Conservation (phyloP, 176 grass and related monocot genomes). For the Tuctoria greenei region DNA sequence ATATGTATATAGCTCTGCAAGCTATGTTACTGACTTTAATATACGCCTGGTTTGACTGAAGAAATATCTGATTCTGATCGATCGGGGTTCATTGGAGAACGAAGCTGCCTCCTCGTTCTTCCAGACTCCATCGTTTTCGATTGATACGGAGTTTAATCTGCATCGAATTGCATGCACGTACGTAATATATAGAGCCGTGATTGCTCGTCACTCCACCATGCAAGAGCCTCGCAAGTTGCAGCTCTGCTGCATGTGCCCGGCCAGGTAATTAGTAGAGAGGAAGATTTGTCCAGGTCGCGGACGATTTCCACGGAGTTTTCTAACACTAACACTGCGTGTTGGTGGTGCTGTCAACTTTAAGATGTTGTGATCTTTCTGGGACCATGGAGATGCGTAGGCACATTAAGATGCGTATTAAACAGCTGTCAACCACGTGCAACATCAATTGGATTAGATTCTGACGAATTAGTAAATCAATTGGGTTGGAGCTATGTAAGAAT, state of each 20-base stretch:
- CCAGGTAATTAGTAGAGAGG: neutral
- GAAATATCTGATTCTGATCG: too few species aligned
- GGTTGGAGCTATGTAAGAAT: neutral
- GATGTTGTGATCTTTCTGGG: constrained; percentile 23
- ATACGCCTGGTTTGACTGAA: neutral
- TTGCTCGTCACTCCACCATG: neutral
- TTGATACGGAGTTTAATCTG: too few species aligned
- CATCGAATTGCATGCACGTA: neutral
- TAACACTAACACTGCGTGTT: neutral
- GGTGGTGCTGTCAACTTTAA: neutral
- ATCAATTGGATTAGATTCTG: neutral
- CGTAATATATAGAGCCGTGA: neutral
- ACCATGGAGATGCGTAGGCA: neutral
- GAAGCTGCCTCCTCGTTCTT: too few species aligned
- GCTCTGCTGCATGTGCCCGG: neutral
- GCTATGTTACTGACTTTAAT: neutral
- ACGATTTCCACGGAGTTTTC: neutral
- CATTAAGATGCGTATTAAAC: neutral
- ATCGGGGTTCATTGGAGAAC: too few species aligned
- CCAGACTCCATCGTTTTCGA: too few species aligned
- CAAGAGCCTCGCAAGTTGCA: neutral
- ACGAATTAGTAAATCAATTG: neutral
- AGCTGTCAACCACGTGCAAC: neutral
- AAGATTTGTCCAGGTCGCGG: neutral
- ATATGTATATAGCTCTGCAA: neutral